phyloP scores from a whole-genome alignment of 2,329 filamentous ascomycete genomes.

The Curvularia hawaiiensis region DNA sequence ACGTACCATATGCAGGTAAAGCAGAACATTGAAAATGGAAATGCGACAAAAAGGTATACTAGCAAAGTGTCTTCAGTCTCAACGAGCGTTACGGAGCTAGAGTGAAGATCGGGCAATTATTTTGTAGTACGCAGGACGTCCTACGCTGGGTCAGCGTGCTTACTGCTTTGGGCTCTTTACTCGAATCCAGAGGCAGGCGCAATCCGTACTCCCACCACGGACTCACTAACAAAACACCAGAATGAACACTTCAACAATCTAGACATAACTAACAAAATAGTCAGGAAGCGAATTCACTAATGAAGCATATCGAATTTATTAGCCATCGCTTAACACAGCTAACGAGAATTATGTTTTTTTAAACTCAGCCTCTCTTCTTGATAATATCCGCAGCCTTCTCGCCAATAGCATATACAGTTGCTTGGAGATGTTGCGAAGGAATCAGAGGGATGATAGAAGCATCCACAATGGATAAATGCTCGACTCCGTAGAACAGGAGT shows the following conservation, averaged over 20 bases:
- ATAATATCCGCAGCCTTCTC: constrained; percentile 45
- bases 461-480: constrained; percentile 37
- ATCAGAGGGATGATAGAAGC: constrained; percentile 42
- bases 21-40: background rate
- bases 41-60: background rate
- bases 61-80: background rate
- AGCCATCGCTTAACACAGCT: background rate
- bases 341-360: background rate
- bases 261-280: background rate
- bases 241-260: background rate
- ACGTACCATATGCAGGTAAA: background rate
- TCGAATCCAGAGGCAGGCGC: background rate
- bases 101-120: background rate
- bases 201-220: background rate
- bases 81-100: background rate
- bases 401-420: constrained; percentile 41
- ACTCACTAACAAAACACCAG: background rate
- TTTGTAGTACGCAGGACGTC: background rate
- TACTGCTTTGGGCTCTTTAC: background rate
- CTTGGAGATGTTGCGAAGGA: constrained; percentile 40
- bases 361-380: constrained; percentile 21
- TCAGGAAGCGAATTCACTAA: background rate
- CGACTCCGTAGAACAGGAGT: constrained; percentile 39
- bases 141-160: background rate
- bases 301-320: background rate